A percentile compares a stretch with the other conserved stretches of the same genome.
These are phyloP conservation scores for Hamamelis virginiana DNA, from an alignment of 164 flowering plant genomes.

Conservation along the genomic window DNA sequence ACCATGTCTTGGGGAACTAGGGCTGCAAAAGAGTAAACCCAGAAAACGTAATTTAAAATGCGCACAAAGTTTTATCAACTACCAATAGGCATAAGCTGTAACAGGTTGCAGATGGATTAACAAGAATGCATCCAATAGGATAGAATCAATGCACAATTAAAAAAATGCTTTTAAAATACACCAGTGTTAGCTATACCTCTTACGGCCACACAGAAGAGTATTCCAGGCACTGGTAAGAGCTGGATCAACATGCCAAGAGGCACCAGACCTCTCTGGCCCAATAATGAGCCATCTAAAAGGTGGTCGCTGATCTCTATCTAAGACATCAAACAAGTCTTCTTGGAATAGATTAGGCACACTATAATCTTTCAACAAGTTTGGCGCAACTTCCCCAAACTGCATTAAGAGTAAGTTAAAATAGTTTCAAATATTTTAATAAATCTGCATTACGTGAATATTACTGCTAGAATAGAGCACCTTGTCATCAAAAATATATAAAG, in stretches of 20 bases:
- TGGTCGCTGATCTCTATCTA: constrained; percentile 73
- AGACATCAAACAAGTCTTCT: constrained; percentile 84
- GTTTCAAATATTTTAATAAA: background rate
- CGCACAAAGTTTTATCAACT: background rate
- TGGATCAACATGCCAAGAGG: constrained; percentile 99
- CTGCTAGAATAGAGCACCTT: constrained; percentile 45
- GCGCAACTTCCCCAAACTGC: constrained; percentile 92
- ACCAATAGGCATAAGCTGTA: background rate
- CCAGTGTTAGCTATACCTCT: constrained; percentile 52
- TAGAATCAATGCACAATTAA: background rate
- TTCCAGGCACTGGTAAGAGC: constrained; percentile 99
- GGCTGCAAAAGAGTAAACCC: background rate
- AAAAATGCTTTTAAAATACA: background rate
- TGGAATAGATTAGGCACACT: constrained; percentile 78
- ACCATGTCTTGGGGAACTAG: background rate
- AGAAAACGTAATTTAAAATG: background rate
- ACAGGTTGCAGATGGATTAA: background rate
- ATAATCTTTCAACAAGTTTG: constrained; percentile 77
- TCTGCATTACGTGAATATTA: background rate
- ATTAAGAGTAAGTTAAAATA: constrained; percentile 3
- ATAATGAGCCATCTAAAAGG: constrained; percentile 92
- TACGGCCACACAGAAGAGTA: constrained; percentile 89
- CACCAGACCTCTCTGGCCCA: constrained; percentile 99
- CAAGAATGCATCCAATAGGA: background rate
- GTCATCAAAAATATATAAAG: constrained; percentile 90